Evolutionary conservation across 2,329 filamentous ascomycete species (phyloP).

Genomic region (Fusarium sp.): DNA sequence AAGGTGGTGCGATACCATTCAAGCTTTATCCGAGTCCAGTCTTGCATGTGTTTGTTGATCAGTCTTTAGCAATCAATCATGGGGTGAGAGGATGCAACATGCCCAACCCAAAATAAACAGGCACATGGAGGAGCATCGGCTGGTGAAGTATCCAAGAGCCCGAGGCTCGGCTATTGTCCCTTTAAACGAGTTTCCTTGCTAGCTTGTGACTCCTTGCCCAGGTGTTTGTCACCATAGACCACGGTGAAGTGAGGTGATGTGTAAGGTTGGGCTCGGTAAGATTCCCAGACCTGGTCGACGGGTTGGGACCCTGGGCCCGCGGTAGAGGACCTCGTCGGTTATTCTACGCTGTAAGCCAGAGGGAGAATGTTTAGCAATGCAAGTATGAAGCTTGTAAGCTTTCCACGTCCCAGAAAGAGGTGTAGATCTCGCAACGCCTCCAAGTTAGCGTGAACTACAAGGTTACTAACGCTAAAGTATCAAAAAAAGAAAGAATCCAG

Average conservation of each 20-base stretch:
- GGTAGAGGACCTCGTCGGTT: too few relatives aligned
- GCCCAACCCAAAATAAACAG: too few relatives aligned
- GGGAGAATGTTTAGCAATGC: background rate
- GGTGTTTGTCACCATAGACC: conserved; percentile 9
- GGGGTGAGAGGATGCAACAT: too few relatives aligned
- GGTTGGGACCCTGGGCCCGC: background rate
- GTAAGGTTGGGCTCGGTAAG: conserved; percentile 7
- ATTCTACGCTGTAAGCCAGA: background rate
- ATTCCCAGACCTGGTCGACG: conserved; percentile 11
- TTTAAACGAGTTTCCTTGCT: conserved; percentile 1
- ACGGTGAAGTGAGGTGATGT: conserved; percentile 4
- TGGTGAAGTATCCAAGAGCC: background rate
- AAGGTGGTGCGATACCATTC: conserved; percentile 31
- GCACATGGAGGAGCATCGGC: background rate
- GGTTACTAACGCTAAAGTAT: background rate
- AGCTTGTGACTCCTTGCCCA: background rate
- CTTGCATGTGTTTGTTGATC: background rate
- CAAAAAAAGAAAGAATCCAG: background rate
- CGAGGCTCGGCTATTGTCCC: background rate
- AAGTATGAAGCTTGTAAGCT: background rate
- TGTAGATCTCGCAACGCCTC: conserved; percentile 1
- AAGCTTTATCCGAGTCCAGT: background rate
- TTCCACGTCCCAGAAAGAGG: background rate
- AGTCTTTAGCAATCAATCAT: too few relatives aligned
- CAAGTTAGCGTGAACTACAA: background rate